Percentiles rank a stretch among this genome's conserved stretches.
Evolutionary conservation across 306 rosid species (phyloP).

Genomic region (Hippophae gyantsensis): DNA sequence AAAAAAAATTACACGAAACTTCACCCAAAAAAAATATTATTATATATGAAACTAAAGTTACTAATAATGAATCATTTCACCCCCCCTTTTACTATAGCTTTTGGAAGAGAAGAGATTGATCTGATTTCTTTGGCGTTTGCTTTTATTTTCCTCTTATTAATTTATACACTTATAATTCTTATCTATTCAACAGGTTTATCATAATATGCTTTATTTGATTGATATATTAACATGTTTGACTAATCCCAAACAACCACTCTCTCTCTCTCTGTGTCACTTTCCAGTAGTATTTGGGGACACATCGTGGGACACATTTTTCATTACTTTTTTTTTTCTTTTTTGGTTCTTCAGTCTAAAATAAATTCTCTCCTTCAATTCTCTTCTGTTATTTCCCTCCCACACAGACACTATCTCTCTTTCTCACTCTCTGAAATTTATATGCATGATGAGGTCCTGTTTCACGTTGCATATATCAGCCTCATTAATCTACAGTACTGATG

Average conservation of each 20-base stretch:
- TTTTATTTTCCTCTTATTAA: conserved; percentile 1
- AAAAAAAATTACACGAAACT: too few relatives aligned
- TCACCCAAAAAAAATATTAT: too few relatives aligned
- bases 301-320: conserved; percentile 22
- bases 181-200: conserved; percentile 39
- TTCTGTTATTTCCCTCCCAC: neutral
- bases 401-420: conserved; percentile 6
- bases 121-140: conserved; percentile 1
- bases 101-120: neutral
- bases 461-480: conserved; percentile 15
- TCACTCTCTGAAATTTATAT: conserved; percentile 30
- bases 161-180: conserved; percentile 11
- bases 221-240: conserved; percentile 78
- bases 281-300: conserved; percentile 22
- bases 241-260: conserved; percentile 60
- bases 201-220: conserved; percentile 42
- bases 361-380: neutral
- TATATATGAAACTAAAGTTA: too few relatives aligned
- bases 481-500: too few relatives aligned
- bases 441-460: conserved; percentile 34
- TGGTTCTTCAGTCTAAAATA: conserved; percentile 1
- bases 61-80: too few relatives aligned
- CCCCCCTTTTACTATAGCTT: too few relatives aligned
- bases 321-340: too few relatives aligned
- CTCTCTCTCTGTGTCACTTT: conserved; percentile 16